Base-by-base conservation (phyloP, 2,329 filamentous ascomycete species). In the Venturia carpophila region DNA sequence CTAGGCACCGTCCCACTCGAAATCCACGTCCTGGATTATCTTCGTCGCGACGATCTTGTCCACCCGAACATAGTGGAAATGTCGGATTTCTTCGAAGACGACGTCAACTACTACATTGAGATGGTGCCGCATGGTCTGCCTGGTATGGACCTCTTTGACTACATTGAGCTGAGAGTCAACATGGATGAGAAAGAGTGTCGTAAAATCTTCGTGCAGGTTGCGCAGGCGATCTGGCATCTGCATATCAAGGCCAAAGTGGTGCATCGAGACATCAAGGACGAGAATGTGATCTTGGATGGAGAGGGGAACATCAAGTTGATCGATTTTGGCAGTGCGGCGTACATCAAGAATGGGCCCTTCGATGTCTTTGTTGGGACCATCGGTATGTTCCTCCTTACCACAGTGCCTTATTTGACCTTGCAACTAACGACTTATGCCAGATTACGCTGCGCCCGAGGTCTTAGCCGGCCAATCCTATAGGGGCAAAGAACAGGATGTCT, bases 311-410 rank as follows among this genome's bases (percentile, higher is more conserved):
- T 99, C 77, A 97, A 97, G 78, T 81, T 99, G 71, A 97, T 97
- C 70, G 94, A 99, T 76, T 99, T 99, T 77, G 94, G 94, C 67
- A 97, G 92, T 73, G 94, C 94, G 66, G 92, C 94, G 68, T 99
- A 99, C 75, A 96, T 97, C 80, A 97, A 96, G 79, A 97, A 89
- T 75, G 94, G 94, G 17, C 94, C 94, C 58, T 99, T 99, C 81
- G 92, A 97, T 75, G 94, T 99, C 17, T 99, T 99, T 78, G 94
- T 99, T 63, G 94, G 94, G 66, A 99, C 94, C 0, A 97, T 99
- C 76, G 93, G 93, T 97, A 80, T 73, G 88, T 75, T 49, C 41
- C 34, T 55, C 9, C 17, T 64, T 47, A 13, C 24, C 27, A 19
- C 30, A 39, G 21, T 39, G 6, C 49, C 45, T 37, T 21, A 13